These are phyloP conservation scores for Xylaria digitata DNA, from an alignment of 2,329 filamentous ascomycete species.

Conservation along the genomic window DNA sequence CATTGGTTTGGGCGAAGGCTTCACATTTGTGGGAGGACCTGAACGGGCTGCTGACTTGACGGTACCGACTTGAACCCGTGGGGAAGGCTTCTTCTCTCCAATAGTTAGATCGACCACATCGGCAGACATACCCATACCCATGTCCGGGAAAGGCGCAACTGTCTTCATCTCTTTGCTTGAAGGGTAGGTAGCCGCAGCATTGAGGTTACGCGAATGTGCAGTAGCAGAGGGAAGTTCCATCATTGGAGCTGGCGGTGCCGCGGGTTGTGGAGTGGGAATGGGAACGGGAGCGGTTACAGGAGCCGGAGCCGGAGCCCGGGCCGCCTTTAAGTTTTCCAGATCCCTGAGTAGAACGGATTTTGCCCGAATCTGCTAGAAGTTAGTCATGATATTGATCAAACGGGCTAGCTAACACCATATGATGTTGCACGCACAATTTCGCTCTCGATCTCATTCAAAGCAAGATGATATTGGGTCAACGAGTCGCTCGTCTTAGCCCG, in stretches of 20 bases:
- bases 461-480: slow-evolving; percentile 62
- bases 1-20: slow-evolving; percentile 45
- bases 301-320: slow-evolving; percentile 41
- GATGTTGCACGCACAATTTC: slow-evolving; percentile 60
- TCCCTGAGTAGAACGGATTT: slow-evolving; percentile 68
- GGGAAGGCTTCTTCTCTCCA: slow-evolving; percentile 45
- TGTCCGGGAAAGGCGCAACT: slow-evolving; percentile 67
- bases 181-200: slow-evolving; percentile 45
- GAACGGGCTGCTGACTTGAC: slow-evolving; percentile 39
- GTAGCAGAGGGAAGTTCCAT: slow-evolving; percentile 52
- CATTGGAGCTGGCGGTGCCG: slow-evolving; percentile 47
- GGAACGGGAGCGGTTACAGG: slow-evolving; percentile 34
- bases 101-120: slow-evolving; percentile 49
- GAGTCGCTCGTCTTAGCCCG: slow-evolving; percentile 60
- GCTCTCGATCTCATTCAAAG: slow-evolving; percentile 66
- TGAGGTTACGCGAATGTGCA: slow-evolving; percentile 50
- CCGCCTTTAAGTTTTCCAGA: slow-evolving; percentile 56
- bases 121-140: slow-evolving; percentile 60
- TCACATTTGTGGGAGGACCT: slow-evolving; percentile 45
- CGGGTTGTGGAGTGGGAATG: slow-evolving; percentile 39
- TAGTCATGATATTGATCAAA: slow-evolving; percentile 23
- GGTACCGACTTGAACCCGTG: slow-evolving; percentile 42
- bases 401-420: not conserved
- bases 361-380: slow-evolving; percentile 56
- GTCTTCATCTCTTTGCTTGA: slow-evolving; percentile 55